Evolutionary conservation across 2,329 filamentous ascomycete species (phyloP).

Genomic region (Penicillium psychrosexuale): DNA sequence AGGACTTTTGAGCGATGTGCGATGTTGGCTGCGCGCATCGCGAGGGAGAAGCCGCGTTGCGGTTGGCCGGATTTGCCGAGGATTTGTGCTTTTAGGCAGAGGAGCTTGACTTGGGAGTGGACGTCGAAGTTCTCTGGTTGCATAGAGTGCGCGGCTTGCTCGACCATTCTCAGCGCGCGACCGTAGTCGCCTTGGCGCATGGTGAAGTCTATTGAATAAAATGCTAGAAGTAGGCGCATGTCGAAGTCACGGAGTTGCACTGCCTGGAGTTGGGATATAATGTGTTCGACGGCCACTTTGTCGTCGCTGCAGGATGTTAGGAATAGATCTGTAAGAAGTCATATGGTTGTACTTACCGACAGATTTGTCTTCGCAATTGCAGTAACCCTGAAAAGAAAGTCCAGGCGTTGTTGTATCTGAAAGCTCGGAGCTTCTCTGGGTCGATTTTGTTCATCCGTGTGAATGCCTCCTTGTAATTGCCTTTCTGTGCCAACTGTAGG

Average conservation of each 20-base stretch:
- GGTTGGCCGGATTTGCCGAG: slow-evolving; percentile 66
- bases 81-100: slow-evolving; percentile 70
- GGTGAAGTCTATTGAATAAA: slow-evolving; percentile 59
- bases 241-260: slow-evolving; percentile 56
- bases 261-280: slow-evolving; percentile 57
- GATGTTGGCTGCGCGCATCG: slow-evolving; percentile 70
- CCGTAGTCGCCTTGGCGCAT: slow-evolving; percentile 53
- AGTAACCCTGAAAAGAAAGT: slow-evolving; percentile 43
- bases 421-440: slow-evolving; percentile 62
- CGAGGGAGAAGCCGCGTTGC: slow-evolving; percentile 72
- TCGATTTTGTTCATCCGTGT: slow-evolving; percentile 59
- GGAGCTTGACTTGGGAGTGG: slow-evolving; percentile 65
- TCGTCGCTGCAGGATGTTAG: slow-evolving; percentile 49
- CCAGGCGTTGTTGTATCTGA: slow-evolving; percentile 68
- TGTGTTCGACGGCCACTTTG: slow-evolving; percentile 54
- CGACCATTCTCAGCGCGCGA: slow-evolving; percentile 54
- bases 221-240: slow-evolving; percentile 56
- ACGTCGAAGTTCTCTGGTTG: slow-evolving; percentile 59
- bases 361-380: slow-evolving; percentile 42
- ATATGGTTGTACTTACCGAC: slow-evolving; percentile 32
- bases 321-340: not conserved
- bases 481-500: slow-evolving; percentile 57
- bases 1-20: slow-evolving; percentile 68
- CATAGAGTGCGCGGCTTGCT: slow-evolving; percentile 52
- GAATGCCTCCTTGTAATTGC: slow-evolving; percentile 68